Evolutionary conservation across 2,329 filamentous ascomycete genomes (phyloP), one percentile per base, ranked within the genome.

Genomic region (Tolypocladium sp.): DNA sequence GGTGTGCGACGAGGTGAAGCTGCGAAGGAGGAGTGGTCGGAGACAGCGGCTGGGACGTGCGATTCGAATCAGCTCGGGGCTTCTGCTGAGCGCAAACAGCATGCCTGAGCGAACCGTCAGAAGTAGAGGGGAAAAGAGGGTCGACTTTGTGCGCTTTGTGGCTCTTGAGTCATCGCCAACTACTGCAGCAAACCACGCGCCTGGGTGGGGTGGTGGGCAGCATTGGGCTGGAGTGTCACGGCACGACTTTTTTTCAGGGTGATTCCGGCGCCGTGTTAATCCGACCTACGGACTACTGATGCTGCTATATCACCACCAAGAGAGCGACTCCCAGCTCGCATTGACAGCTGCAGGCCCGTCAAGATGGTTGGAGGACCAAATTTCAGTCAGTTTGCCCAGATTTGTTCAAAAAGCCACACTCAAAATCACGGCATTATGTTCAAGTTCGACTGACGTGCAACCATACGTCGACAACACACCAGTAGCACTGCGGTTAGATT

Each of bases 11-110:
- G 42, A 10, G 15, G 55, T 38, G n/a, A 62, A 44, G 22, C 41
- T 49, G 38, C 61, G 60, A 52, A 57, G 49, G 53, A 58, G 38
- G 20, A 59, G 37, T 25, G 41, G n/a, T 44, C 59, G 33, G 40
- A 55, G 35, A 30, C 42, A 41, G 2, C 22, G 35, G 13, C 52
- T 42, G 55, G 51, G 52, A 57, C 57, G 60, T 52, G 38, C 57
- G 25, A 57, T 25, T 59, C 55, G 37, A 44, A 57, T 38, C 25
- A 54, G 30, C 33, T 35, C 27, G 25, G 38, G 57, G 33, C 42
- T 59, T 59, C 54, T 59, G 46, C 61, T 56, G 54, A 64, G 56
- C 56, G 58, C 58, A 65, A 55, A 30, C 37, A 63, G 63, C 63
- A 64, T 65, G 59, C 63, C 63, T 52, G 56, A 57, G 58, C 55